Conservation (phyloP, 2,329 filamentous ascomycete genomes). For the Simplicillium sp. region DNA sequence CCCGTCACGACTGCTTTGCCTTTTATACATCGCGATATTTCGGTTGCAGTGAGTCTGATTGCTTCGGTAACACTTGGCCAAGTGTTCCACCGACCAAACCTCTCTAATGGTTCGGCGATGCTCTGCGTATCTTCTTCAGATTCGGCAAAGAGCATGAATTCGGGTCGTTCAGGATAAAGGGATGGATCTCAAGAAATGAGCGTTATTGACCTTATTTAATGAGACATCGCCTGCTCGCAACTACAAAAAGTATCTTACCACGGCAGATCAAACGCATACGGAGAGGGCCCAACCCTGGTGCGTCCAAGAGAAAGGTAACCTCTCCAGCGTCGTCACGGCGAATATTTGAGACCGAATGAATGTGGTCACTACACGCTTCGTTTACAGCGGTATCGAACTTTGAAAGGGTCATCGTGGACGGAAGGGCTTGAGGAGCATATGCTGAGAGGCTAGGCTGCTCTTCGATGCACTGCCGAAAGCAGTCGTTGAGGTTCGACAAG, state of each 20-base stretch:
- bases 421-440: too few species aligned
- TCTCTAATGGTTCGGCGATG: conserved; percentile 1
- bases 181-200: conserved; percentile 1
- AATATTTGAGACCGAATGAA: too few species aligned
- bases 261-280: conserved; percentile 4
- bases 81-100: not conserved
- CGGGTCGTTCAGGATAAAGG: conserved; percentile 1
- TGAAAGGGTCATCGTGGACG: too few species aligned
- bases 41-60: not conserved
- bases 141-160: conserved; percentile 2
- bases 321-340: too few species aligned
- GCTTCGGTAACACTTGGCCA: conserved; percentile 4
- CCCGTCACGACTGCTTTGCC: too few species aligned
- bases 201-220: not conserved
- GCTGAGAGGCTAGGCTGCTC: too few species aligned
- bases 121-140: not conserved
- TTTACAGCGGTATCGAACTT: too few species aligned
- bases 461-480: too few species aligned
- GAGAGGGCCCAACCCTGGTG: not conserved
- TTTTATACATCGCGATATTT: too few species aligned
- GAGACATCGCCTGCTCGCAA: not conserved
- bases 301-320: too few species aligned
- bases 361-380: too few species aligned
- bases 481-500: too few species aligned
- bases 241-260: not conserved